Evolutionary conservation across 2,329 filamentous ascomycete genomes (phyloP).

Genomic region (Venturia oleaginea): DNA sequence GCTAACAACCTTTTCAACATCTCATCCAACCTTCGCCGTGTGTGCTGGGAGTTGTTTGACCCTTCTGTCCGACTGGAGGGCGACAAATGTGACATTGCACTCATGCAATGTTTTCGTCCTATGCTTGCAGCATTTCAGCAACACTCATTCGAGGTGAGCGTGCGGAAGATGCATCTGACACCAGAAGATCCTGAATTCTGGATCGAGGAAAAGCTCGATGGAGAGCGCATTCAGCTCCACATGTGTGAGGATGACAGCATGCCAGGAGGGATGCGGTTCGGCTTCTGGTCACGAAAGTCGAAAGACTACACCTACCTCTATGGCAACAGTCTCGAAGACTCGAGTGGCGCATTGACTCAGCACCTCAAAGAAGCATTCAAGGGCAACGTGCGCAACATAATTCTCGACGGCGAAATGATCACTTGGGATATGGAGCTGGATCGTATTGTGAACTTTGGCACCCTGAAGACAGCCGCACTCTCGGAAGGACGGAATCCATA

Average conservation of each 20-base stretch:
- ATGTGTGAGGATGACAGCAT: slow-evolving; percentile 63
- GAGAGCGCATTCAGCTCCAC: slow-evolving; percentile 94
- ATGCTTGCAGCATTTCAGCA: slow-evolving; percentile 90
- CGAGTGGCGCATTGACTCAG: slow-evolving; percentile 67
- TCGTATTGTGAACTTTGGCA: slow-evolving; percentile 81
- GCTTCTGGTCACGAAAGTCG: slow-evolving; percentile 90
- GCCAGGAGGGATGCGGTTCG: slow-evolving; percentile 64
- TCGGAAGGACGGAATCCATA: slow-evolving; percentile 68
- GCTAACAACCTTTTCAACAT: slow-evolving; percentile 63
- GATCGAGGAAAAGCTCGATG: slow-evolving; percentile 97
- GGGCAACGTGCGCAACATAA: slow-evolving; percentile 69
- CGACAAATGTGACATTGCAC: slow-evolving; percentile 61
- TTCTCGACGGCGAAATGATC: slow-evolving; percentile 97
- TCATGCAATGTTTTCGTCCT: slow-evolving; percentile 96
- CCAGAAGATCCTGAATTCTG: slow-evolving; percentile 72
- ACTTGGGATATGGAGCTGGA: slow-evolving; percentile 88
- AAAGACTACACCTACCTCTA: slow-evolving; percentile 97
- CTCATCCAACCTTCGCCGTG: slow-evolving; percentile 77
- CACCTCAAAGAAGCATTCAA: slow-evolving; percentile 72
- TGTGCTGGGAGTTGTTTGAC: slow-evolving; percentile 89
- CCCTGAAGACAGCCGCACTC: slow-evolving; percentile 72
- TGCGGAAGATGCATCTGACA: slow-evolving; percentile 55
- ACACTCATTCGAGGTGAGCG: slow-evolving; percentile 71
- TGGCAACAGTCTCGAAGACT: slow-evolving; percentile 64
- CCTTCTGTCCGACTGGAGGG: slow-evolving; percentile 62